These are phyloP conservation scores for Brettanomyces naardenensis DNA, from an alignment of 805 yeast genomes.

Conservation along the genomic window DNA sequence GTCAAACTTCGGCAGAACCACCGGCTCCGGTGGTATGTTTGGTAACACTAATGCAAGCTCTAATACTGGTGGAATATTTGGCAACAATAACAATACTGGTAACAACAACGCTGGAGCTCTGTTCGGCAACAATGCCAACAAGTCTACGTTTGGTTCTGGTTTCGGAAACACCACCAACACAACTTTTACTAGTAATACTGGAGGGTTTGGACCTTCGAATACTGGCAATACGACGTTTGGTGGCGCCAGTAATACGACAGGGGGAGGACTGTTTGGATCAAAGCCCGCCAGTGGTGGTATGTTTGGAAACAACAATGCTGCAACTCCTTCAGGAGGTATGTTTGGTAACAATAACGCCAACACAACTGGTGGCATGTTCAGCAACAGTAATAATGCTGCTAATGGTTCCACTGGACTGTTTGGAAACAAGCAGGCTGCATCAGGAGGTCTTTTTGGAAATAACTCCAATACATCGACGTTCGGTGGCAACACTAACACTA, in stretches of 20 bases:
- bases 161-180: slow-evolving; percentile 8
- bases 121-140: slow-evolving; percentile 10
- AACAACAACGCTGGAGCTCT: slow-evolving; percentile 13
- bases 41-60: slow-evolving; percentile 15
- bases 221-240: slow-evolving; percentile 36
- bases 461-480: slow-evolving; percentile 9
- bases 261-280: slow-evolving; percentile 6
- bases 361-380: slow-evolving; percentile 29
- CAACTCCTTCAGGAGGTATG: slow-evolving; percentile 11
- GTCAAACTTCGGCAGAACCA: slow-evolving; percentile 23
- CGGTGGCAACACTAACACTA: slow-evolving; percentile 15
- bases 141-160: slow-evolving; percentile 15
- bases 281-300: slow-evolving; percentile 1
- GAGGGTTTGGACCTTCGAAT: slow-evolving; percentile 9
- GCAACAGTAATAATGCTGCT: slow-evolving; percentile 17
- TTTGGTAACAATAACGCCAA: slow-evolving; percentile 13
- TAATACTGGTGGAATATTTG: slow-evolving; percentile 32
- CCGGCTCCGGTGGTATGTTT: slow-evolving; percentile 31
- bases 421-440: slow-evolving; percentile 16
- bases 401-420: slow-evolving; percentile 31
- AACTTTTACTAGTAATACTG: slow-evolving; percentile 16
- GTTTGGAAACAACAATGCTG: slow-evolving; percentile 14
- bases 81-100: slow-evolving; percentile 9
- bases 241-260: slow-evolving; percentile 13
- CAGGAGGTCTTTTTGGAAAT: slow-evolving; percentile 29